A percentile compares a stretch with the other conserved stretches of the same genome.
phyloP scores from a whole-genome alignment of 2,329 filamentous ascomycete species.

The Cladosporium phlei region DNA sequence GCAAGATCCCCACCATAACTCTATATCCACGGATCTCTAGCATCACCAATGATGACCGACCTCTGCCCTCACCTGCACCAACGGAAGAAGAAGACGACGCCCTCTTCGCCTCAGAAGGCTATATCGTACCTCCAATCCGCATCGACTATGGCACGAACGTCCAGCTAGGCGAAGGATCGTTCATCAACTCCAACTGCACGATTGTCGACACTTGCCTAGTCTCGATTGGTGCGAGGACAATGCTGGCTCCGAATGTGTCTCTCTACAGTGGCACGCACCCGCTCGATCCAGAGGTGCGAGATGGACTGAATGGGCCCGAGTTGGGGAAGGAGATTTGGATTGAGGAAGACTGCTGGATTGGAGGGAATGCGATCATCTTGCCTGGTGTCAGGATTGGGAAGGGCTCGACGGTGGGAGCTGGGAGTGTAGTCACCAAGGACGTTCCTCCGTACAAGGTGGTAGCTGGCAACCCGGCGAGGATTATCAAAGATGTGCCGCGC shows the following conservation, averaged over 20 bases:
- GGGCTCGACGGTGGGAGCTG: slow-evolving; percentile 71
- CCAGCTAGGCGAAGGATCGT: slow-evolving; percentile 64
- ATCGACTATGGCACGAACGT: slow-evolving; percentile 78
- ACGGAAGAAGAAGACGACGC: slow-evolving; percentile 61
- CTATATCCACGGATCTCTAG: too few species aligned
- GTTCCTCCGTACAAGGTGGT: slow-evolving; percentile 60
- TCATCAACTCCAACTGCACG: slow-evolving; percentile 69
- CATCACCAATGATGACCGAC: slow-evolving; percentile 57
- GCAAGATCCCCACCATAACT: too few species aligned
- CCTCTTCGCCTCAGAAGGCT: slow-evolving; percentile 61
- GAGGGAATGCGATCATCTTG: slow-evolving; percentile 65
- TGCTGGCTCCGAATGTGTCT: slow-evolving; percentile 73
- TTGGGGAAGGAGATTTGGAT: slow-evolving; percentile 67
- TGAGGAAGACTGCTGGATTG: slow-evolving; percentile 77
- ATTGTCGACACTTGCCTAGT: slow-evolving; percentile 74
- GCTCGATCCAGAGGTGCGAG: slow-evolving; percentile 66
- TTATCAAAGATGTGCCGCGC: slow-evolving; percentile 40
- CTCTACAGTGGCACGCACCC: slow-evolving; percentile 75
- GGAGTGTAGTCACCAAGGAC: slow-evolving; percentile 76
- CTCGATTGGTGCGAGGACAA: slow-evolving; percentile 68
- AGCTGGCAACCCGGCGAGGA: slow-evolving; percentile 62
- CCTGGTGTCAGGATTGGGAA: slow-evolving; percentile 74
- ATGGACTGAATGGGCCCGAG: slow-evolving; percentile 73
- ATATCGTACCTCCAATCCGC: slow-evolving; percentile 63
- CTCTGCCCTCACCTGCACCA: slow-evolving; percentile 56